Base-by-base conservation (phyloP, 2,329 filamentous ascomycete genomes). In the Cordyceps militaris region DNA sequence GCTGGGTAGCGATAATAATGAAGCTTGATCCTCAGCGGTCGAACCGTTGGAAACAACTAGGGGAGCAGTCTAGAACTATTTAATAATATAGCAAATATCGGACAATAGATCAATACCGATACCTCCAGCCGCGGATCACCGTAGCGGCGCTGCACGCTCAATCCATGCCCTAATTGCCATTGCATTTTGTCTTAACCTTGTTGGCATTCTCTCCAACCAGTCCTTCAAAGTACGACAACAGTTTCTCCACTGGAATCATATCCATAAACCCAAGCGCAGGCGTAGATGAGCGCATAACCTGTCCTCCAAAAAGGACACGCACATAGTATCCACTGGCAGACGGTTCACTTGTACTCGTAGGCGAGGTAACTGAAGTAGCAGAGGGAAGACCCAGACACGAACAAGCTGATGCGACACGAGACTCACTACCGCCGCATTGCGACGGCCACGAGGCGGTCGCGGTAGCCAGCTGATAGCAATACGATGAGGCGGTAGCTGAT, bases 11-110 rank as follows among this genome's bases (percentile, higher is more conserved):
- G 16, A 82, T 83, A 67, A 69, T 96, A 66, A 82, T 81, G 67
- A 76, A 79, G 62, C 72, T 95, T 26, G 91, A 96, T 73, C 85
- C 87, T 3, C 79, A 92, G 71, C 81, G 91, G 61, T 80, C 74
- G 47, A 87, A 89, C 14, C 79, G 91, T 63, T 96, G 91, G 91
- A 68, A 78, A 19, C 89, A 95, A 68, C 67, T 91, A 60, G 82
- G 85, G 68, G 74, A 70, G 60, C 66, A 73, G 8, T 64, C 74
- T 13, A 30, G 34, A n/a, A 32, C 43, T 24, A 26, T 24, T 44
- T 13, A 32, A 32, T 53, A 40, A 47, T 52, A 50, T 56, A 21
- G 19, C 13, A 19, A 23, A 9, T 47, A 36, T 40, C 30, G n/a
- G 8, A 54, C 10, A 9, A 23, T 14, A 8, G 16, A 42, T 48